phyloP scores from a whole-genome alignment of 495 filamentous ascomycete species.

The Endocarpon pusillum region DNA sequence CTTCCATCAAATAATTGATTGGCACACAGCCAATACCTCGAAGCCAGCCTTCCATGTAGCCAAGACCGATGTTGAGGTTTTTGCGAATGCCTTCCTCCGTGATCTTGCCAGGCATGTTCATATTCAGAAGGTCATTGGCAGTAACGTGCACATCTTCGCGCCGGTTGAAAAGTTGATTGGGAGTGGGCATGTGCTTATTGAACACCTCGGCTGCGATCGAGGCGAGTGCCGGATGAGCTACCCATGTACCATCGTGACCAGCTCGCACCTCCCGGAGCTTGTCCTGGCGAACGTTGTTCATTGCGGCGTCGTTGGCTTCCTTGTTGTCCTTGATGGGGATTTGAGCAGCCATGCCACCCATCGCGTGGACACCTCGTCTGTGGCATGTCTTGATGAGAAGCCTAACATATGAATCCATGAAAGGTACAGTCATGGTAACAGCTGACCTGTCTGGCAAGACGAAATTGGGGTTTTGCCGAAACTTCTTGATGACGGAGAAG shows the following conservation, averaged over 20 bases:
- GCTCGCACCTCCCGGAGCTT: constrained; percentile 93
- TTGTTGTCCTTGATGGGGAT: constrained; percentile 95
- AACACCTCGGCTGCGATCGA: constrained; percentile 82
- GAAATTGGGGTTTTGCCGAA: constrained; percentile 84
- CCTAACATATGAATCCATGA: constrained; percentile 97
- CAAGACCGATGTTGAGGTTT: constrained; percentile 92
- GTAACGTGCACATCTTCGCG: constrained; percentile 80
- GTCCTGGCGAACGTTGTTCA: constrained; percentile 84
- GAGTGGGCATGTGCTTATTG: constrained; percentile 98
- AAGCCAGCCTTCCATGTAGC: constrained; percentile 98
- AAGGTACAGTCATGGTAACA: constrained; percentile 96
- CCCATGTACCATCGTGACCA: constrained; percentile 94
- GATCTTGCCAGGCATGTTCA: constrained; percentile 87
- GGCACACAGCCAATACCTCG: constrained; percentile 90
- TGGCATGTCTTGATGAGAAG: constrained; percentile 97
- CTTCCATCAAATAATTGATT: constrained; percentile 99
- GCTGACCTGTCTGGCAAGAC: constrained; percentile 79
- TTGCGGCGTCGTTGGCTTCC: constrained; percentile 79
- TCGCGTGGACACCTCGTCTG: constrained; percentile 84
- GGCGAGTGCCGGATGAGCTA: constrained; percentile 89
- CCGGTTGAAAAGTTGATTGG: constrained; percentile 86
- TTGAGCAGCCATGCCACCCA: constrained; percentile 98
- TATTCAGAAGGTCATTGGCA: constrained; percentile 88
- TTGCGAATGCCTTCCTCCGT: constrained; percentile 95
- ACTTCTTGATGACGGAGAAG: constrained; percentile 99